These are phyloP conservation scores for Sapria himalayana DNA, from an alignment of 345 rosid genomes.

Conservation along the genomic window DNA sequence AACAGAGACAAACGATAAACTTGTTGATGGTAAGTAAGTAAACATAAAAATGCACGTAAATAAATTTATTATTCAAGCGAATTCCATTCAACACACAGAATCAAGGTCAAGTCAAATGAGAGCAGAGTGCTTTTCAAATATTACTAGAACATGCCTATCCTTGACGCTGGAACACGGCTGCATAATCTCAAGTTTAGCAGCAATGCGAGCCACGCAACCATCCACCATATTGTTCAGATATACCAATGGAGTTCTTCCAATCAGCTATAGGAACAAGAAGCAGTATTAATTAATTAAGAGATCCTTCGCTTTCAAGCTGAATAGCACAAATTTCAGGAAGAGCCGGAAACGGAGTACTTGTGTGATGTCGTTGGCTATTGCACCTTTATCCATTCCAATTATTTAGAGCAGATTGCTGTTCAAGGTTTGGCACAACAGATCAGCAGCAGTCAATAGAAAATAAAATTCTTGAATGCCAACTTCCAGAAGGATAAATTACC, in stretches of 20 bases:
- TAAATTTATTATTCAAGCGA: no score
- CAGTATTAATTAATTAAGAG: neutral
- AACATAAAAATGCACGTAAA: no score
- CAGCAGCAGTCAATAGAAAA: no score
- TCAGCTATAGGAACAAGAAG: slow-evolving; percentile 19
- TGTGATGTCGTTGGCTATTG: slow-evolving; percentile 64
- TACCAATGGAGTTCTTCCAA: slow-evolving; percentile 74
- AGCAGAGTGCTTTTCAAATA: no score
- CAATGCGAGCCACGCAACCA: slow-evolving; percentile 57
- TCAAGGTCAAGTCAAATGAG: no score
- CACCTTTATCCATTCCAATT: slow-evolving; percentile 28
- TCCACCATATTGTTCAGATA: slow-evolving; percentile 50
- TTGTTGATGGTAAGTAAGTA: no score
- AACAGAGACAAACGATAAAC: no score
- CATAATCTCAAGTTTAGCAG: slow-evolving; percentile 71
- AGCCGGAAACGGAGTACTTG: slow-evolving; percentile 23
- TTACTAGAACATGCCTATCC: slow-evolving; percentile 30
- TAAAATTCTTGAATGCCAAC: no score
- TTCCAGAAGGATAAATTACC: no score
- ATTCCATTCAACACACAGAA: no score
- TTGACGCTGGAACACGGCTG: slow-evolving; percentile 71
- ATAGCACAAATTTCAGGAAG: neutral
- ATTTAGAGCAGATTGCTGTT: slow-evolving; percentile 15
- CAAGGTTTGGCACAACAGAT: no score
- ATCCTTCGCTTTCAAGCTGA: neutral